A percentile compares a stretch with the other conserved stretches of the same genome.
Evolutionary conservation across 208 protist genomes (phyloP).

Genomic region (Leishmania aethiopica): DNA sequence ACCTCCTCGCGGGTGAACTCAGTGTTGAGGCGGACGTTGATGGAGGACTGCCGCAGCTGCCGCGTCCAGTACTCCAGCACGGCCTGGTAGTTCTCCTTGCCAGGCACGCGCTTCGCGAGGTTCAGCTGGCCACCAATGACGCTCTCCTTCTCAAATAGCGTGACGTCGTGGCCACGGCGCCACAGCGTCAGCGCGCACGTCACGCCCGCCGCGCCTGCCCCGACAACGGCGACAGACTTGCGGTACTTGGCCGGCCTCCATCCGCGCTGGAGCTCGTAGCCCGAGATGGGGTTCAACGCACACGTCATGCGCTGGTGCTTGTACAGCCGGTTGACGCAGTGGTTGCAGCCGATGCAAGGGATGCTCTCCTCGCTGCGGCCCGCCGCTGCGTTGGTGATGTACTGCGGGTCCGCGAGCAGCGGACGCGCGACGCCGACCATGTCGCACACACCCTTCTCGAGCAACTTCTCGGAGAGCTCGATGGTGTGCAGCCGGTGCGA

Average conservation of each 20-base stretch:
- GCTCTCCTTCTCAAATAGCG: constrained; percentile 78
- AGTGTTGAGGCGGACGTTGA: constrained; percentile 76
- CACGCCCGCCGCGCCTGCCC: constrained; percentile 90
- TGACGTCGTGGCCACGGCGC: constrained; percentile 92
- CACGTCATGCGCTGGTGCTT: constrained; percentile 87
- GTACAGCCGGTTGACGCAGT: constrained; percentile 94
- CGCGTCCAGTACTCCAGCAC: constrained; percentile 91
- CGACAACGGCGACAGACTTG: constrained; percentile 90
- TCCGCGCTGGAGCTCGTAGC: constrained; percentile 87
- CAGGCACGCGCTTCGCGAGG: constrained; percentile 92
- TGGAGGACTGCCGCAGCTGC: constrained; percentile 74
- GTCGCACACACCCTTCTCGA: constrained; percentile 81
- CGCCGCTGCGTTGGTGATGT: constrained; percentile 82
- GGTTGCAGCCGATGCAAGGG: constrained; percentile 96
- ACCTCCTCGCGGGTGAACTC: constrained; percentile 85
- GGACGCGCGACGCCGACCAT: constrained; percentile 91
- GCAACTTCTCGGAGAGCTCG: constrained; percentile 77
- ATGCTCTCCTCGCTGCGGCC: constrained; percentile 74
- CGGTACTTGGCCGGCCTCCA: constrained; percentile 53
- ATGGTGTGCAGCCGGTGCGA: constrained; percentile 92
- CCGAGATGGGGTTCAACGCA: constrained; percentile 91
- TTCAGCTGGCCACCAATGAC: constrained; percentile 94
- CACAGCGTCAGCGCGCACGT: constrained; percentile 90
- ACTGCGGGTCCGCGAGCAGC: constrained; percentile 91
- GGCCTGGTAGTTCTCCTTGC: constrained; percentile 93